phyloP scores from a whole-genome alignment of 257 asterid genomes.

The Avicennia marina region DNA sequence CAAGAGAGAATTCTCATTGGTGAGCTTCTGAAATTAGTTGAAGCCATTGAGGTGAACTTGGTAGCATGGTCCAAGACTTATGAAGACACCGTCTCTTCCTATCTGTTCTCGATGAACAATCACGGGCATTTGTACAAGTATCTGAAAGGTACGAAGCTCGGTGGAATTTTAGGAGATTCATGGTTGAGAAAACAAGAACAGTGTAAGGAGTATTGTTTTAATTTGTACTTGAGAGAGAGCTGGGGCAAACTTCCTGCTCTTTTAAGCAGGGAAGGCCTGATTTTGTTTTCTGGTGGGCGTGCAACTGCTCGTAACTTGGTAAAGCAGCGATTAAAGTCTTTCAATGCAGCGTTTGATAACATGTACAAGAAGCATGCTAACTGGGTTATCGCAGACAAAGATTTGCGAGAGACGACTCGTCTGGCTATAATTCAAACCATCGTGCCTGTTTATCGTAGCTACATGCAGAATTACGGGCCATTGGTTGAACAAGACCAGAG shows the following conservation, averaged over 20 bases:
- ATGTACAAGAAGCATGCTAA: slow-evolving; percentile 61
- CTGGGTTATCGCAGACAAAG: slow-evolving; percentile 62
- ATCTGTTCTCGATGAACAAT: slow-evolving; percentile 74
- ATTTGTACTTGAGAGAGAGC: slow-evolving; percentile 53
- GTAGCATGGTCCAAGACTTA: slow-evolving; percentile 78
- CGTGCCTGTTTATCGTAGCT: slow-evolving; percentile 89
- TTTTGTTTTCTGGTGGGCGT: slow-evolving; percentile 9
- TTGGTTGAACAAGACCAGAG: slow-evolving; percentile 78
- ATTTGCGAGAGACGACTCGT: slow-evolving; percentile 52
- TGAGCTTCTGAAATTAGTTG: slow-evolving; percentile 57
- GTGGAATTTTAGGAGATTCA: slow-evolving; percentile 60
- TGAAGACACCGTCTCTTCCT: slow-evolving; percentile 42
- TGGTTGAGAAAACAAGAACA: slow-evolving; percentile 49
- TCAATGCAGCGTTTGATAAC: slow-evolving; percentile 72
- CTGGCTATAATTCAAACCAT: slow-evolving; percentile 57
- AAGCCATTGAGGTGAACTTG: slow-evolving; percentile 62
- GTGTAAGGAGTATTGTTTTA: background rate
- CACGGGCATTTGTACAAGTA: slow-evolving; percentile 75
- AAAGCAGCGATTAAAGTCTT: slow-evolving; percentile 66
- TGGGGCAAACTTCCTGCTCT: slow-evolving; percentile 42
- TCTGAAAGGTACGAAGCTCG: slow-evolving; percentile 66
- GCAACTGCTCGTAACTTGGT: slow-evolving; percentile 85
- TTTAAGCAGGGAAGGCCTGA: slow-evolving; percentile 10
- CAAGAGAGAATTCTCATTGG: slow-evolving; percentile 59
- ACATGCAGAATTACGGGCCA: slow-evolving; percentile 91